Percentiles rank a stretch among this genome's conserved stretches.
phyloP scores from a whole-genome alignment of 2,329 filamentous ascomycete species.

The Fusarium sp. region DNA sequence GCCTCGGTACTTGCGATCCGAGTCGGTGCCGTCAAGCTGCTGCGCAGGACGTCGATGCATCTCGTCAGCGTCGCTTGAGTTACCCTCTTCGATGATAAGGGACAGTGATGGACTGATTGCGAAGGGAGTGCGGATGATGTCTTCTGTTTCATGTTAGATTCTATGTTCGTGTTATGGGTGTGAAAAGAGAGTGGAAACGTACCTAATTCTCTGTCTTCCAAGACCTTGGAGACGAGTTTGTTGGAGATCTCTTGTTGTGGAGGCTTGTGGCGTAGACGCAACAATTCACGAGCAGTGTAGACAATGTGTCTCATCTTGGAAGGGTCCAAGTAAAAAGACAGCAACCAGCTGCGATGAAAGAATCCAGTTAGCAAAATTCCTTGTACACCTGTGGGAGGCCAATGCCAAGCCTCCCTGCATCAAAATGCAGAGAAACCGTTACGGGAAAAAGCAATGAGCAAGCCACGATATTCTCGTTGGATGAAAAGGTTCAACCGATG shows the following conservation, averaged over 20 bases:
- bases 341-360: constrained; percentile 43
- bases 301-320: constrained; percentile 54
- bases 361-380: constrained; percentile 45
- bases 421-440: neutral
- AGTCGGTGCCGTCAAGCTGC: constrained; percentile 53
- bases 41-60: constrained; percentile 34
- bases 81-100: constrained; percentile 45
- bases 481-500: neutral
- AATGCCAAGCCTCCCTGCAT: neutral
- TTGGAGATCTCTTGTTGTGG: constrained; percentile 41
- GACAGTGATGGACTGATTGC: constrained; percentile 34
- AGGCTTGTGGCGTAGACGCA: constrained; percentile 47
- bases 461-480: neutral
- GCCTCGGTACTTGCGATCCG: constrained; percentile 57
- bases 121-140: constrained; percentile 43
- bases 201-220: constrained; percentile 55
- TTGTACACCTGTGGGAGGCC: constrained; percentile 41
- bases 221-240: constrained; percentile 48
- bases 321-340: constrained; percentile 52
- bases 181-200: constrained; percentile 17
- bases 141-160: constrained; percentile 36
- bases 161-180: neutral
- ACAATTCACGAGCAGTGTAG: constrained; percentile 58
- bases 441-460: neutral
- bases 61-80: constrained; percentile 15